Conservation (phyloP, 129 eudicot genomes). For the Lactuca saligna region DNA sequence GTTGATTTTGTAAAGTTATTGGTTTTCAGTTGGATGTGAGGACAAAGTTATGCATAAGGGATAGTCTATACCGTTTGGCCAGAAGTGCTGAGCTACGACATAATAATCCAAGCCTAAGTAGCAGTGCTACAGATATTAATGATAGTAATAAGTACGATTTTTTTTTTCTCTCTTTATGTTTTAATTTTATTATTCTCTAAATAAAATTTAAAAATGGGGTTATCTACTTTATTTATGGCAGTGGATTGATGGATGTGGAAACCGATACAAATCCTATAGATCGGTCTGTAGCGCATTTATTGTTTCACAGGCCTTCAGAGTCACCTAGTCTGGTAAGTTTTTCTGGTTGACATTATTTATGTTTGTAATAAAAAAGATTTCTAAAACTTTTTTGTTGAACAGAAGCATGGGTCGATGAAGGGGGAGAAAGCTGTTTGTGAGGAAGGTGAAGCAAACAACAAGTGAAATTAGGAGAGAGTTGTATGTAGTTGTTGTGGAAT, state of each 20-base stretch:
- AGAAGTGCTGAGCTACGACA: constrained; percentile 87
- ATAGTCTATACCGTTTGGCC: constrained; percentile 92
- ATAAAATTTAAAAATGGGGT: background rate
- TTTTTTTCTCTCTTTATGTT: constrained; percentile 15
- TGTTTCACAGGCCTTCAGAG: constrained; percentile 86
- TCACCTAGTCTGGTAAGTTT: constrained; percentile 34
- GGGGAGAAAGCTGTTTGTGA: constrained; percentile 35
- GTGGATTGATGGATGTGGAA: constrained; percentile 75
- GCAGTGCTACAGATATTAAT: constrained; percentile 37
- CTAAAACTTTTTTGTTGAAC: constrained; percentile 26
- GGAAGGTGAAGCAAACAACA: constrained; percentile 45
- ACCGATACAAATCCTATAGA: constrained; percentile 91
- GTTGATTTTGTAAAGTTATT: constrained; percentile 19
- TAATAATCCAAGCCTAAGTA: constrained; percentile 38
- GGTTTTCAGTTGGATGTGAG: constrained; percentile 74
- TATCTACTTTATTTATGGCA: background rate
- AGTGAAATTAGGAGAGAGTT: constrained; percentile 29
- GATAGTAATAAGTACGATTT: constrained; percentile 55
- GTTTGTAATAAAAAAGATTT: background rate
- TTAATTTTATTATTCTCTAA: constrained; percentile 2
- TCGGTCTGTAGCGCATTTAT: constrained; percentile 85
- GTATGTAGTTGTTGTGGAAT: constrained; percentile 24
- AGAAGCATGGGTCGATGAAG: constrained; percentile 45
- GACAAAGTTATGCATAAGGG: constrained; percentile 89
- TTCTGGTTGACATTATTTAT: background rate